These are phyloP conservation scores for Trichoderma orchidacearum DNA, from an alignment of 495 filamentous ascomycete species.

Conservation along the genomic window DNA sequence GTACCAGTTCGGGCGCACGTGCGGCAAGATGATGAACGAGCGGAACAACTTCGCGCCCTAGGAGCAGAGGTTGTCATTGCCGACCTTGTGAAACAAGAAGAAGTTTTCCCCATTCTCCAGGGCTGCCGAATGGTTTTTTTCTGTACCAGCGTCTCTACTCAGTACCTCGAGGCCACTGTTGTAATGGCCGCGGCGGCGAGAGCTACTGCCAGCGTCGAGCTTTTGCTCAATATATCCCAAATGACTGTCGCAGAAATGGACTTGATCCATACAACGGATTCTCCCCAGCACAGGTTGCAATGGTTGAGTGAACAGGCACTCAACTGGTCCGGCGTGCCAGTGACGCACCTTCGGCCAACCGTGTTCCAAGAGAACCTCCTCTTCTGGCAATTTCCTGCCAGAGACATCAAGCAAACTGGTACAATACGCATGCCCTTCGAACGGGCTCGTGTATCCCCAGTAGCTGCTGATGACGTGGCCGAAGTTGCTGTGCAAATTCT, in stretches of 20 bases:
- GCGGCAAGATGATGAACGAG: slow-evolving; percentile 1
- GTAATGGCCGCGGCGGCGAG: slow-evolving; percentile 4
- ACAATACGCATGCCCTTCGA: slow-evolving; percentile 1
- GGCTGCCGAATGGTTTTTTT: neutral
- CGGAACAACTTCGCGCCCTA: neutral
- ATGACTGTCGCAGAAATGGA: slow-evolving; percentile 2
- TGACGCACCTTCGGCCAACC: slow-evolving; percentile 3
- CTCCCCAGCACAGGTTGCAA: slow-evolving; percentile 3
- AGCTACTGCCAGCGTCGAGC: neutral
- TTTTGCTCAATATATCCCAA: slow-evolving; percentile 3
- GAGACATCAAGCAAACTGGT: neutral
- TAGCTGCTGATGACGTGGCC: slow-evolving; percentile 2
- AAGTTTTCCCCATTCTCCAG: slow-evolving; percentile 1
- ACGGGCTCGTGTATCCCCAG: neutral
- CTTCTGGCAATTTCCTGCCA: neutral
- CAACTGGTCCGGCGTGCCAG: slow-evolving; percentile 4
- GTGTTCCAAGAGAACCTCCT: slow-evolving; percentile 1
- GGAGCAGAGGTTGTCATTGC: slow-evolving; percentile 3
- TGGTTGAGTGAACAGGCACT: slow-evolving; percentile 3
- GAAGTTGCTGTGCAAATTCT: neutral
- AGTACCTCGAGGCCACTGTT: slow-evolving; percentile 1
- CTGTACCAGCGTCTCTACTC: neutral
- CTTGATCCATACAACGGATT: slow-evolving; percentile 3
- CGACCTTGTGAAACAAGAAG: slow-evolving; percentile 1
- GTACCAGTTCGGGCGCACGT: slow-evolving; percentile 1